Evolutionary conservation across 2,329 filamentous ascomycete species (phyloP), one percentile per base, ranked within the genome.

Genomic region (Pestalotiopsis sp.): DNA sequence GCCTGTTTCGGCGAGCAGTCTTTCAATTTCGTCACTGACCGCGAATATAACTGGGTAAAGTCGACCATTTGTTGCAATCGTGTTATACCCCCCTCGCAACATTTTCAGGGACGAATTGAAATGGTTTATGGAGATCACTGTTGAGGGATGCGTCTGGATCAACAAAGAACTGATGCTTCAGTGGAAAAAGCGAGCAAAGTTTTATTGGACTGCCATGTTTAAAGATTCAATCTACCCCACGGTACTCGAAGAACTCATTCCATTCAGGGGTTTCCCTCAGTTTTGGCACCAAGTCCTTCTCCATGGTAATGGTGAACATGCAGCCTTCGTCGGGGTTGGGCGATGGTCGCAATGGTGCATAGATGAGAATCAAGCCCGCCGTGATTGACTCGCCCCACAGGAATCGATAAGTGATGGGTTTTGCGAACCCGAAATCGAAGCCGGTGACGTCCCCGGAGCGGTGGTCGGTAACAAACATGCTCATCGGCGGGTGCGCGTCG

Each of bases 401-500:
- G 58, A 71, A 70, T n/a, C 70, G 69, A 57, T 71, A 71, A 20
- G 66, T 71, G 20, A 68, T 67, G 2, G 72, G 72, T 17, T 60
- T 55, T 23, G 64, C 71, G 31, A 73, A 74, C 11, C 72, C 72
- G 41, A 74, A 74, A 63, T 73, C 70, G 39, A 68, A 65, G 2
- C 70, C 66, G 55, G 45, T 69, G 27, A 71, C 65, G 23, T 70
- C 45, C 6, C 39, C 41, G 6, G 38, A 12, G 41, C 62, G 45
- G 20, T 55, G 45, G 9, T 64, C 45, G 12, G 62, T 55, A 2
- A 64, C 62, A 52, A 64, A 64, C 38, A 20, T 49, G 27, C 62
- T 64, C 45, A 64, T 55, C 6, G 62, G 27, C 23, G 45, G 62
- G 13, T 49, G 27, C 38, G 62, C 62, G n/a, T 64, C 62, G 12